phyloP scores from a whole-genome alignment of 768 basidiomycete species.

The Agaricus bisporus region DNA sequence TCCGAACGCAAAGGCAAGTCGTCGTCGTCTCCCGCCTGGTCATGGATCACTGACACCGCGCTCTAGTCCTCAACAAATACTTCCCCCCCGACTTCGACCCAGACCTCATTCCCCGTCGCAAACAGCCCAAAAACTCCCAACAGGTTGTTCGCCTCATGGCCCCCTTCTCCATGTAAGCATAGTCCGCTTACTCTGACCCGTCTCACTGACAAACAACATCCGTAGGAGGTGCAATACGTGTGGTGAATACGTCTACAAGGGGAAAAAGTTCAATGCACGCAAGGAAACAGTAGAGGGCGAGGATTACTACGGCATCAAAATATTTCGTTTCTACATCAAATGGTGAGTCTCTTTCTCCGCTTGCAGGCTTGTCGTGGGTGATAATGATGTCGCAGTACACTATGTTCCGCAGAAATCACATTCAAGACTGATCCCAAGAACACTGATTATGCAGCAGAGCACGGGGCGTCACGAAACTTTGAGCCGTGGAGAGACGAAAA shows the following conservation, averaged over 20 bases:
- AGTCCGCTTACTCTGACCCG: constrained; percentile 6
- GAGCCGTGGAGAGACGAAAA: constrained; percentile 92
- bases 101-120: constrained; percentile 87
- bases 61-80: constrained; percentile 85
- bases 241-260: constrained; percentile 98
- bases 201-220: constrained; percentile 9
- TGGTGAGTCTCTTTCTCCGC: constrained; percentile 44
- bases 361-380: not conserved
- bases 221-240: constrained; percentile 88
- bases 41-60: not conserved
- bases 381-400: constrained; percentile 48
- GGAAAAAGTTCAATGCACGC: constrained; percentile 98
- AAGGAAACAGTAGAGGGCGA: constrained; percentile 98
- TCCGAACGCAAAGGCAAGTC: constrained; percentile 75
- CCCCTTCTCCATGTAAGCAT: constrained; percentile 88
- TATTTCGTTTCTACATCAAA: constrained; percentile 90
- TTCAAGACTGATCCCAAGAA: constrained; percentile 99
- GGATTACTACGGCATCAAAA: constrained; percentile 98
- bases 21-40: not conserved
- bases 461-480: constrained; percentile 96
- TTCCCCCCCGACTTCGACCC: constrained; percentile 99
- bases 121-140: constrained; percentile 89
- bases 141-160: constrained; percentile 99
- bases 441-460: constrained; percentile 89
- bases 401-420: constrained; percentile 97